A percentile compares a stretch with the other conserved stretches of the same genome.
Evolutionary conservation across 768 basidiomycete species (phyloP).

Genomic region (Suillus variegatus): DNA sequence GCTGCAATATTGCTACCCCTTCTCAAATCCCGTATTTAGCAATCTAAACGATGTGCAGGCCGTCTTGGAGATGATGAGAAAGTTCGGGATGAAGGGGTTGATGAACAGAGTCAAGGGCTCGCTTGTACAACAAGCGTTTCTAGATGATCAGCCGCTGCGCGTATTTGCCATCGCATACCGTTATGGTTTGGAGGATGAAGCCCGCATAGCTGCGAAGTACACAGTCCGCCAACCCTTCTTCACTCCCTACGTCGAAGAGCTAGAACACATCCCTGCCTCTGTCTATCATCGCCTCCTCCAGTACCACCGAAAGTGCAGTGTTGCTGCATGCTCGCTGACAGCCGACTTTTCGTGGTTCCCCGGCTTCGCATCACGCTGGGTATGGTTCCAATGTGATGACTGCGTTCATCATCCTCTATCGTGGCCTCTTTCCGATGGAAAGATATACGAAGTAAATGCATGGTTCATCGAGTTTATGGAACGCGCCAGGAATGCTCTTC

Average conservation of each 20-base stretch:
- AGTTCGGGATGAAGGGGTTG: conserved; percentile 40
- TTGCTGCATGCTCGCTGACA: conserved; percentile 31
- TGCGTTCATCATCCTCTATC: conserved; percentile 35
- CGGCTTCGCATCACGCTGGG: conserved; percentile 36
- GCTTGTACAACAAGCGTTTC: conserved; percentile 26
- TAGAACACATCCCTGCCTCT: conserved; percentile 39
- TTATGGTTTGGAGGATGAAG: conserved; percentile 35
- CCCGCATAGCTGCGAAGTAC: conserved; percentile 34
- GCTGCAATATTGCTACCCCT: conserved; percentile 40
- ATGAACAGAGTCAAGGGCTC: conserved; percentile 29
- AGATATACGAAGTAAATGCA: conserved; percentile 36
- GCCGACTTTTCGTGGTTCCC: conserved; percentile 40
- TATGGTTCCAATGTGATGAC: conserved; percentile 41
- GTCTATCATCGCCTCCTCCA: conserved; percentile 37
- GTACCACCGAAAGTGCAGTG: conserved; percentile 36
- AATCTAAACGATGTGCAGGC: conserved; percentile 36
- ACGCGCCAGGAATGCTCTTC: conserved; percentile 29
- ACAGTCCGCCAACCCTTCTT: conserved; percentile 38
- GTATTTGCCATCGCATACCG: conserved; percentile 42
- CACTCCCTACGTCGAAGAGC: conserved; percentile 36
- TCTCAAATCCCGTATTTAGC: conserved; percentile 32
- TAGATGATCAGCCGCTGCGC: conserved; percentile 35
- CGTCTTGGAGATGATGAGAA: conserved; percentile 37
- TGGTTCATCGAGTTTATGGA: conserved; percentile 39
- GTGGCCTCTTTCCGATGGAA: conserved; percentile 36